Percentiles rank a stretch among this genome's conserved stretches.
Evolutionary conservation across 139 green algal genomes (phyloP).

Genomic region (Limnomonas spitsbergensis): DNA sequence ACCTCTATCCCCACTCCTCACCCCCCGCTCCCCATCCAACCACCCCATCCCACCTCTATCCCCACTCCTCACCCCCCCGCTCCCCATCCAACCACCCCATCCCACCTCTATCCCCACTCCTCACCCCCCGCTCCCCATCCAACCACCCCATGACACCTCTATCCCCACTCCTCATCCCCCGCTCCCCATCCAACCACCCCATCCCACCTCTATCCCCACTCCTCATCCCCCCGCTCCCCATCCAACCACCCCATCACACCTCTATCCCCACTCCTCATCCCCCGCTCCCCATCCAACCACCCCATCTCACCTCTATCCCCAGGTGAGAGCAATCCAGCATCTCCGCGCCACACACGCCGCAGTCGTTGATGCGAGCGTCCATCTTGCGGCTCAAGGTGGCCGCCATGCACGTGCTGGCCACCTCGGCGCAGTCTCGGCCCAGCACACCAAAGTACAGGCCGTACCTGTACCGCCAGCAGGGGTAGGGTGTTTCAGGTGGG

Average conservation of each 20-base stretch:
- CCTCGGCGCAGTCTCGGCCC: conserved; percentile 78
- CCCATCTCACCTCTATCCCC: conserved; percentile 17
- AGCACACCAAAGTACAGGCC: conserved; percentile 89
- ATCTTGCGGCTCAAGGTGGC: neutral
- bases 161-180: no score
- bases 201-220: no score
- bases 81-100: no score
- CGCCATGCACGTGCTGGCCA: conserved; percentile 32
- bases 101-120: no score
- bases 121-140: no score
- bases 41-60: no score
- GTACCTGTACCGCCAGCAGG: conserved; percentile 48
- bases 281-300: neutral
- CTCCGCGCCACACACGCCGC: conserved; percentile 76
- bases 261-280: neutral
- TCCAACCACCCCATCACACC: neutral
- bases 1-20: no score
- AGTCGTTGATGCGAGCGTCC: conserved; percentile 49
- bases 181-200: no score
- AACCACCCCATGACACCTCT: no score
- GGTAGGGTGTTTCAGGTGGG: neutral
- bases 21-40: no score
- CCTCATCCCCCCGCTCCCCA: neutral
- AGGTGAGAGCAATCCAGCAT: conserved; percentile 56
- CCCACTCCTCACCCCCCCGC: no score